Percentiles rank a stretch among this genome's conserved stretches.
Evolutionary conservation across 805 yeast species (phyloP).

Genomic region (Monosporozyma siamensis): DNA sequence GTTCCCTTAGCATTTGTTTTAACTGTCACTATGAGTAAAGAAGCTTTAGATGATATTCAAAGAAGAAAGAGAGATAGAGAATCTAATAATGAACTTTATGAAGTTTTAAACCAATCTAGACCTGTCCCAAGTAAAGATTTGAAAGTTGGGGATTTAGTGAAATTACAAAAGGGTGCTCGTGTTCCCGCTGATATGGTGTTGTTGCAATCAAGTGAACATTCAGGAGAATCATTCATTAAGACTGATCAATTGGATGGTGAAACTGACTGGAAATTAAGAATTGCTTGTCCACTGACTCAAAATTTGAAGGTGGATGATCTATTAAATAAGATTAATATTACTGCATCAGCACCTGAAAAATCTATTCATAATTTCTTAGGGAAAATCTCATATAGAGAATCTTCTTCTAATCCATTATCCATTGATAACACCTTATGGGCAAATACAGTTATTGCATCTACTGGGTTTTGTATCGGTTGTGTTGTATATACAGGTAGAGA

Average conservation of each 20-base stretch:
- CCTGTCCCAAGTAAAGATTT: slow-evolving; percentile 50
- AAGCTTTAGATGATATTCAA: slow-evolving; percentile 87
- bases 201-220: slow-evolving; percentile 68
- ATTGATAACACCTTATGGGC: slow-evolving; percentile 97
- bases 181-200: slow-evolving; percentile 91
- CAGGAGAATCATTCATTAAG: slow-evolving; percentile 86
- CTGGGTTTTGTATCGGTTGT: slow-evolving; percentile 79
- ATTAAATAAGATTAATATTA: slow-evolving; percentile 42
- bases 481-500: slow-evolving; percentile 85
- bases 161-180: slow-evolving; percentile 69
- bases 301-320: slow-evolving; percentile 41
- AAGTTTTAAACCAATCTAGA: slow-evolving; percentile 44
- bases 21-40: slow-evolving; percentile 88
- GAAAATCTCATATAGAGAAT: slow-evolving; percentile 49
- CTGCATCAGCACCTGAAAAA: slow-evolving; percentile 74
- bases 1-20: slow-evolving; percentile 93
- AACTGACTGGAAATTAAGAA: slow-evolving; percentile 94
- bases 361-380: slow-evolving; percentile 79
- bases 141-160: slow-evolving; percentile 79
- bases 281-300: slow-evolving; percentile 72
- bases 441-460: slow-evolving; percentile 87
- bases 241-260: slow-evolving; percentile 99
- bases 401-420: slow-evolving; percentile 50
- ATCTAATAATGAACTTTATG: slow-evolving; percentile 75
- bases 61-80: slow-evolving; percentile 86